These are phyloP conservation scores for Xylaria curta DNA, from an alignment of 495 filamentous ascomycete species.

Conservation along the genomic window DNA sequence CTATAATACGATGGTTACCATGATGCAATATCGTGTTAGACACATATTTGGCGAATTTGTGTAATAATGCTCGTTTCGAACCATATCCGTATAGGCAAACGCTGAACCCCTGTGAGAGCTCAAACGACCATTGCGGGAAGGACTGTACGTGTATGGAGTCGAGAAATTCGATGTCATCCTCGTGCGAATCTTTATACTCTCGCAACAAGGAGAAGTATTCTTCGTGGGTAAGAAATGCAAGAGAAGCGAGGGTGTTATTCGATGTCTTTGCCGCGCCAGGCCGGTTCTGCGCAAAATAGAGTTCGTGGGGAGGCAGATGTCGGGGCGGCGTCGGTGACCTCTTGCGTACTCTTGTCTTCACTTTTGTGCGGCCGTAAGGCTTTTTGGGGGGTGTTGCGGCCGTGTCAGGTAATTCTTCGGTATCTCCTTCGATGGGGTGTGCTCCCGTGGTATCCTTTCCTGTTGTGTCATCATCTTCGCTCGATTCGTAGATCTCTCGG, in stretches of 20 bases:
- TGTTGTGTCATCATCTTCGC: conserved; percentile 58
- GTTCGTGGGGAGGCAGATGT: conserved; percentile 83
- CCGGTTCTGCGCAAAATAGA: conserved; percentile 92
- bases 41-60: conserved; percentile 77
- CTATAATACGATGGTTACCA: conserved; percentile 66
- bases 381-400: conserved; percentile 43
- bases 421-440: conserved; percentile 37
- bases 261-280: conserved; percentile 82
- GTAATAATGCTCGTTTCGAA: conserved; percentile 78
- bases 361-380: conserved; percentile 46
- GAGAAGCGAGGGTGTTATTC: conserved; percentile 78
- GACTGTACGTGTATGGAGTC: conserved; percentile 76
- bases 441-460: conserved; percentile 46
- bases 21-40: conserved; percentile 54
- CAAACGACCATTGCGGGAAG: conserved; percentile 92
- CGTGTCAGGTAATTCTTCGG: conserved; percentile 49
- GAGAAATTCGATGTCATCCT: conserved; percentile 71
- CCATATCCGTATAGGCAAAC: conserved; percentile 93
- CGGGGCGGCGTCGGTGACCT: conserved; percentile 79
- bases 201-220: conserved; percentile 81
- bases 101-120: conserved; percentile 87
- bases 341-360: conserved; percentile 57
- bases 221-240: conserved; percentile 82
- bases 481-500: conserved; percentile 69
- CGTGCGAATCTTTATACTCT: conserved; percentile 73